These are phyloP conservation scores for Hevea brasiliensis DNA, from an alignment of 345 rosid species.

Conservation along the genomic window DNA sequence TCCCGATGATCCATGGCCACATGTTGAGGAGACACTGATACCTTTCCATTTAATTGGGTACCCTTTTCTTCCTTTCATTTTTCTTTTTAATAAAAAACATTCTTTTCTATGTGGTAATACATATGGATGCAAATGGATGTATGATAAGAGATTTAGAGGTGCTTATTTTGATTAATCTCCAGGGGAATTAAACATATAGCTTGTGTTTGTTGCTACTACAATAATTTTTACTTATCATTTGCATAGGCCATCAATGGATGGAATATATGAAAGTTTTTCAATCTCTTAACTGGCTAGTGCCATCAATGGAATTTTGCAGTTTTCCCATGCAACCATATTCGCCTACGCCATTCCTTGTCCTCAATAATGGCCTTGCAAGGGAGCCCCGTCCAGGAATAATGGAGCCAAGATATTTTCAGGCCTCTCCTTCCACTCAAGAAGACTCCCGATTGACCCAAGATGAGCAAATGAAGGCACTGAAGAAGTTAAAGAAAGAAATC, in stretches of 20 bases:
- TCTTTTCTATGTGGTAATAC: too few relatives aligned
- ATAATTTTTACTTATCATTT: too few relatives aligned
- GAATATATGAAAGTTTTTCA: too few relatives aligned
- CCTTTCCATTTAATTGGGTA: constrained; percentile 24
- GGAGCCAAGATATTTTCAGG: constrained; percentile 8
- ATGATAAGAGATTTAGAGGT: too few relatives aligned
- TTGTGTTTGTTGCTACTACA: too few relatives aligned
- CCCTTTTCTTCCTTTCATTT: background rate
- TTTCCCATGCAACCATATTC: background rate
- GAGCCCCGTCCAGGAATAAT: constrained; percentile 21
- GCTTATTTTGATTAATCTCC: too few relatives aligned
- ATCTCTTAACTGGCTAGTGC: background rate
- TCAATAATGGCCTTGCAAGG: background rate
- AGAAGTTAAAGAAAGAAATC: constrained; percentile 52
- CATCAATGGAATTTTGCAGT: constrained; percentile 3
- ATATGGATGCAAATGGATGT: too few relatives aligned
- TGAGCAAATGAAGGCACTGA: constrained; percentile 39
- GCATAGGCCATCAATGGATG: too few relatives aligned
- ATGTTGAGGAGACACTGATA: constrained; percentile 2
- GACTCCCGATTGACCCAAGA: constrained; percentile 25
- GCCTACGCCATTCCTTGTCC: constrained; percentile 5
- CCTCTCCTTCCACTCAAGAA: constrained; percentile 1
- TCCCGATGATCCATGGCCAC: constrained; percentile 1
- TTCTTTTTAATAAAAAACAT: background rate
- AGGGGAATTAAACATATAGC: too few relatives aligned